Percentiles rank a stretch among this genome's conserved stretches.
These are phyloP conservation scores for Cylindrotheca fusiformis DNA, from an alignment of 108 stramenopile genomes.

Conservation along the genomic window DNA sequence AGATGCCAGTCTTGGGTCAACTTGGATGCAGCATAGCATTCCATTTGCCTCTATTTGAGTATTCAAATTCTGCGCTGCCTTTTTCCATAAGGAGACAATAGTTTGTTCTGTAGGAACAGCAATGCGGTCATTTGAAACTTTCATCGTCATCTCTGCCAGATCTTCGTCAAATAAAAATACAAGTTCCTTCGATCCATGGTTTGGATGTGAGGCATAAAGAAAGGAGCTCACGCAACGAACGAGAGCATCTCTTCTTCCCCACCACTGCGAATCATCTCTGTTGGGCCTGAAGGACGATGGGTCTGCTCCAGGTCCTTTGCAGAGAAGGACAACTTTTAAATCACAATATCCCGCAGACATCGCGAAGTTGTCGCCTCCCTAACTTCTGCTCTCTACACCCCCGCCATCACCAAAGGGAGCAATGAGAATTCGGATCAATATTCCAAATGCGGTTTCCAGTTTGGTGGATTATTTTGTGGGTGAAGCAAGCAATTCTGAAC, in stretches of 20 bases:
- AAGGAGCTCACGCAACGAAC: slow-evolving; percentile 66
- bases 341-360: no score
- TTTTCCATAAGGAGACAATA: slow-evolving; percentile 58
- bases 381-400: no score
- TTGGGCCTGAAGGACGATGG: slow-evolving; percentile 51
- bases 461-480: no score
- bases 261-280: slow-evolving; percentile 72
- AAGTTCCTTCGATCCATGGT: slow-evolving; percentile 30
- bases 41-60: background rate
- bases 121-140: background rate
- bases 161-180: slow-evolving; percentile 71
- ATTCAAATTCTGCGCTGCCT: slow-evolving; percentile 38
- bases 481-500: no score
- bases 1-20: slow-evolving; percentile 19
- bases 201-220: slow-evolving; percentile 45
- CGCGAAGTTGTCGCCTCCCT: no score
- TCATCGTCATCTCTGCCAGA: slow-evolving; percentile 30
- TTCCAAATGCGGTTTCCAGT: no score
- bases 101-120: slow-evolving; percentile 48
- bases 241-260: slow-evolving; percentile 71
- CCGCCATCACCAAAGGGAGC: no score
- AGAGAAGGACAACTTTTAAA: slow-evolving; percentile 52
- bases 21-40: slow-evolving; percentile 9
- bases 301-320: slow-evolving; percentile 64
- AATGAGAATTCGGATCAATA: no score